A percentile compares a stretch with the other conserved stretches of the same genome.
These are phyloP conservation scores for Stachybotrys chartarum DNA, from an alignment of 2,329 filamentous ascomycete genomes.

Conservation along the genomic window DNA sequence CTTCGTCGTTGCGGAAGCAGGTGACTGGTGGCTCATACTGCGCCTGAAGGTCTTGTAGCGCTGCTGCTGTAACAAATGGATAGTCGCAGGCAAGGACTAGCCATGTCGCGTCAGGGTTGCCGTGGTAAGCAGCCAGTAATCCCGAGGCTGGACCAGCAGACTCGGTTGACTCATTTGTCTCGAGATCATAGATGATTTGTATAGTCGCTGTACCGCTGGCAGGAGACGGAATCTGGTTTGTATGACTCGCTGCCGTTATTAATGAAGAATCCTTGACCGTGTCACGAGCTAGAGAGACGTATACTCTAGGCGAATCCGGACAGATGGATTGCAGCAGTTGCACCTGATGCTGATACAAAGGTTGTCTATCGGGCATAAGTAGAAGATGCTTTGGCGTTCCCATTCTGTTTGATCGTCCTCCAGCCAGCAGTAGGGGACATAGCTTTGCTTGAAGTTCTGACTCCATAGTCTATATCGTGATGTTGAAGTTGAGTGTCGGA, in stretches of 20 bases:
- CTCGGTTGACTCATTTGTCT: not conserved
- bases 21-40: not conserved
- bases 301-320: not conserved
- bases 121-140: not conserved
- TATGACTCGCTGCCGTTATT: not conserved
- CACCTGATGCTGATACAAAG: not conserved
- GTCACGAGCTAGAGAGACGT: not conserved
- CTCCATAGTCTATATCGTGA: not conserved
- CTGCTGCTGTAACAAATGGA: not conserved
- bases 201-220: not conserved
- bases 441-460: not conserved
- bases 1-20: not conserved
- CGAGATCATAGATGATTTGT: not conserved
- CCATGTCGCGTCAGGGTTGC: not conserved
- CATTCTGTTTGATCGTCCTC: not conserved
- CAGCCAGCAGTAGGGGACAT: not conserved
- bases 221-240: too few species aligned
- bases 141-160: not conserved
- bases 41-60: not conserved
- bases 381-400: not conserved
- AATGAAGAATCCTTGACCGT: not conserved
- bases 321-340: not conserved
- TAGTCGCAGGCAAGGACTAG: conserved; percentile 1
- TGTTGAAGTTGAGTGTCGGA: not conserved
- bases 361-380: not conserved